A percentile compares a stretch with the other conserved stretches of the same genome.
phyloP scores from a whole-genome alignment of 1,284 basidiomycete species.

The Ceratobasidium sp. region DNA sequence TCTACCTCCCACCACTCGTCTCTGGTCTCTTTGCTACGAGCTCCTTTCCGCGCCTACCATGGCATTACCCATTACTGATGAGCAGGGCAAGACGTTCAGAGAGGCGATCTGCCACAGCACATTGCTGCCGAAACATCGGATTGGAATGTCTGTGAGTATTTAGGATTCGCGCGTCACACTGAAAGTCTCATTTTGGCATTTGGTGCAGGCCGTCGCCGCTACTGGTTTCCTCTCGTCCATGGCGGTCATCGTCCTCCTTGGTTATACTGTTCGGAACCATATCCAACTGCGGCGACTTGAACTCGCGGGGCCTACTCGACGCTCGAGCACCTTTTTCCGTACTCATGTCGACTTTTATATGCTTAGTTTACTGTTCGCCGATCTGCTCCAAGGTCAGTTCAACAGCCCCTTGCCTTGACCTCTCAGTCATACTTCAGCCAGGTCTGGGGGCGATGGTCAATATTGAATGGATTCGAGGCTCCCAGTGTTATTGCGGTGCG shows the following conservation, averaged over 20 bases:
- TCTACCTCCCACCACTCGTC: background rate
- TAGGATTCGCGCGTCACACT: background rate
- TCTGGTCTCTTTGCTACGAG: background rate
- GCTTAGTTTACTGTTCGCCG: constrained; percentile 44
- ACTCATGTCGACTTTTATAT: constrained; percentile 45
- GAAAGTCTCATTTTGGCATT: background rate
- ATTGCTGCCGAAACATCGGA: constrained; percentile 21
- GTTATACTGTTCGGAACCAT: constrained; percentile 30
- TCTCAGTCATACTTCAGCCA: background rate
- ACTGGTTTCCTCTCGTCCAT: constrained; percentile 27
- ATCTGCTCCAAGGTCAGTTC: constrained; percentile 43
- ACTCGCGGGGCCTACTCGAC: constrained; percentile 29
- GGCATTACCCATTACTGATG: constrained; percentile 19
- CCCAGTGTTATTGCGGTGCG: constrained; percentile 43
- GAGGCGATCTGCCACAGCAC: constrained; percentile 22
- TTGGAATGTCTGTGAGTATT: constrained; percentile 31
- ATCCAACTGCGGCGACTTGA: constrained; percentile 35
- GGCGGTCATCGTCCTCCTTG: constrained; percentile 25
- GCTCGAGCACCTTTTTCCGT: constrained; percentile 38
- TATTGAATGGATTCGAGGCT: constrained; percentile 35
- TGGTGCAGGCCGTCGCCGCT: constrained; percentile 6
- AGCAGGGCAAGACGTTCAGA: constrained; percentile 4
- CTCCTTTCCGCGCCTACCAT: constrained; percentile 18
- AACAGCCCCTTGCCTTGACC: background rate
- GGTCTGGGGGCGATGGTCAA: constrained; percentile 34